Base-by-base conservation (phyloP, 306 rosid genomes). In the Inga leiocalycina region DNA sequence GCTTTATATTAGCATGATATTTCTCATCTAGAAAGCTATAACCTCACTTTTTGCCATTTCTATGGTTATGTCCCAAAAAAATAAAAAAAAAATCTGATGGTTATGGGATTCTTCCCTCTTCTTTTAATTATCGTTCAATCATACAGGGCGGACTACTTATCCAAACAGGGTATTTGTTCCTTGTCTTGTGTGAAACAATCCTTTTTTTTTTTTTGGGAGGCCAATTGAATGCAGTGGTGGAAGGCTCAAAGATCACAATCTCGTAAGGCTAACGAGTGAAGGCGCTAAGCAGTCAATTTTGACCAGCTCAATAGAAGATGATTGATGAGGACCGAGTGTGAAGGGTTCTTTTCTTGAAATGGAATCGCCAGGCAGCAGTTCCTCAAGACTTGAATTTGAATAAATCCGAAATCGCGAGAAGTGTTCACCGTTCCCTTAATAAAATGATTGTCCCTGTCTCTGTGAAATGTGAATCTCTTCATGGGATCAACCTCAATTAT, bases 401-500 rank as follows among this genome's bases (percentile, higher is more conserved):
- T 77, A 77, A 61, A 43, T 62, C 57, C 44, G 14, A 77, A 43
- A n/a, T 59, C 59, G 44, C 8, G 44, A 77, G 65, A 34, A 4
- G 10, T 62, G 57, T 52, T 54, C 79, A 54, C 16, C 66, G 67
- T 44, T 62, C 41, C 4, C 71, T 77, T 17, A 15, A n/a, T 16
- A 16, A 62, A 57, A 62, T 76, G 43, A 22, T 77, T 57, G 70
- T 56, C 52, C 14, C 5, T 59, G 24, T 61, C 59, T 45, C 9
- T 44, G 30, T 77, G 80, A 62, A 76, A 59, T 44, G 27, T 77
- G 81, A 64, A 76, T 76, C 56, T 46, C 48, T 14, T 44, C 8
- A 56, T 3, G 41, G 57, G 32, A 62, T 77, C 81, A 44, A 8
- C 0, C 65, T 34, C 76, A 56, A 59, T 22, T 76, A n/a, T 59